A percentile compares a stretch with the other conserved stretches of the same genome.
These are phyloP conservation scores for Heliosperma pusillum DNA, from an alignment of 148 eudicot genomes.

Conservation along the genomic window DNA sequence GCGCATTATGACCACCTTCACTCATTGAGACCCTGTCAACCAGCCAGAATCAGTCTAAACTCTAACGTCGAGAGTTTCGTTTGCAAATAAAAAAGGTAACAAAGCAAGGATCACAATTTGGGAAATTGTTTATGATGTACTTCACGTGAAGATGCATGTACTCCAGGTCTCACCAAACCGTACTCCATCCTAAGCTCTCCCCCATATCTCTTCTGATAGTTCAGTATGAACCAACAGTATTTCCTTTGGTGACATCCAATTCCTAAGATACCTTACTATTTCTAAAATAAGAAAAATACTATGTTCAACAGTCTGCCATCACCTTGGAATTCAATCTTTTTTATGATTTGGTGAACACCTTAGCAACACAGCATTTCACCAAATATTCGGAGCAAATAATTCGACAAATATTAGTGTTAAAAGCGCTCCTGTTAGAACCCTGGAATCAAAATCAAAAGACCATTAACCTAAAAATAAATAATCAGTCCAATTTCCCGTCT, in stretches of 20 bases:
- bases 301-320: too few species aligned
- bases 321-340: not conserved
- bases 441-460: not conserved
- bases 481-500: not conserved
- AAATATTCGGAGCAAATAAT: not conserved
- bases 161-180: slow-evolving; percentile 5
- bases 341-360: not conserved
- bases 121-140: not conserved
- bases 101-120: not conserved
- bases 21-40: too few species aligned
- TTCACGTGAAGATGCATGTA: slow-evolving; percentile 11
- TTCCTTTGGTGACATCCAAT: slow-evolving; percentile 16
- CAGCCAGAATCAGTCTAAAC: too few species aligned
- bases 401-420: too few species aligned
- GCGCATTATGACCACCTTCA: too few species aligned
- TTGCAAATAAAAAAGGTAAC: not conserved
- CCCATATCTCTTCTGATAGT: not conserved
- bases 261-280: slow-evolving; percentile 11
- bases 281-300: not conserved
- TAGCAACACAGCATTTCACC: slow-evolving; percentile 2
- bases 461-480: not conserved
- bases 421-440: not conserved
- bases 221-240: slow-evolving; percentile 28
- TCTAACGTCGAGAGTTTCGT: not conserved
- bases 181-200: not conserved